A percentile compares a stretch with the other conserved stretches of the same genome.
Evolutionary conservation across 331 rosid genomes (phyloP).

Genomic region (Pyrus hybrid): DNA sequence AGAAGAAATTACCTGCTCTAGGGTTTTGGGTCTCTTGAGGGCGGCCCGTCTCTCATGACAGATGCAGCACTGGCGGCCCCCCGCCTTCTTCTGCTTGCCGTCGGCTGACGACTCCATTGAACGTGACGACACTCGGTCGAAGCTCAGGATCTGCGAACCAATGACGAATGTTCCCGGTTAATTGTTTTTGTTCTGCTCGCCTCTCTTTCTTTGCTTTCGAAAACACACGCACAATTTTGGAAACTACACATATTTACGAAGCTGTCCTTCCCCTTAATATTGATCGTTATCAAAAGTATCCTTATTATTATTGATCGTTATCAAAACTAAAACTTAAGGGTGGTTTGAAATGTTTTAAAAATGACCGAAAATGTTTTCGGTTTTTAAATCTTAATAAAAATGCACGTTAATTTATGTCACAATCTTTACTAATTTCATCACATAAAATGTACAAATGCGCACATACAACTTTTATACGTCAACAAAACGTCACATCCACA

Average conservation of each 20-base stretch:
- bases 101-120: slow-evolving; percentile 29
- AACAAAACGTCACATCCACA: neutral
- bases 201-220: neutral
- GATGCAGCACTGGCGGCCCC: slow-evolving; percentile 43
- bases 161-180: neutral
- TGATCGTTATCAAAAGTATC: too few relatives aligned
- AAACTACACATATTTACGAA: neutral
- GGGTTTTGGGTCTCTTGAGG: slow-evolving; percentile 80
- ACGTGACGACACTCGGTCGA: neutral
- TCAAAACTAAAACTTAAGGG: too few relatives aligned
- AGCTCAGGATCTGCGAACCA: neutral
- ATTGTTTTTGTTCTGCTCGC: neutral
- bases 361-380: too few relatives aligned
- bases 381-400: too few relatives aligned
- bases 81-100: slow-evolving; percentile 19
- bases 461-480: neutral
- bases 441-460: too few relatives aligned
- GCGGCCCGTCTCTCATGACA: slow-evolving; percentile 58
- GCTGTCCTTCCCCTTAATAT: neutral
- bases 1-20: slow-evolving; percentile 41
- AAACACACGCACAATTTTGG: neutral
- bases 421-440: too few relatives aligned
- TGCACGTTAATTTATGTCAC: too few relatives aligned
- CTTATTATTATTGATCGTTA: too few relatives aligned
- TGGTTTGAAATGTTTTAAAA: too few relatives aligned